A percentile compares a stretch with the other conserved stretches of the same genome.
Evolutionary conservation across 345 rosid genomes (phyloP).

Genomic region (Linum usitatissimum): DNA sequence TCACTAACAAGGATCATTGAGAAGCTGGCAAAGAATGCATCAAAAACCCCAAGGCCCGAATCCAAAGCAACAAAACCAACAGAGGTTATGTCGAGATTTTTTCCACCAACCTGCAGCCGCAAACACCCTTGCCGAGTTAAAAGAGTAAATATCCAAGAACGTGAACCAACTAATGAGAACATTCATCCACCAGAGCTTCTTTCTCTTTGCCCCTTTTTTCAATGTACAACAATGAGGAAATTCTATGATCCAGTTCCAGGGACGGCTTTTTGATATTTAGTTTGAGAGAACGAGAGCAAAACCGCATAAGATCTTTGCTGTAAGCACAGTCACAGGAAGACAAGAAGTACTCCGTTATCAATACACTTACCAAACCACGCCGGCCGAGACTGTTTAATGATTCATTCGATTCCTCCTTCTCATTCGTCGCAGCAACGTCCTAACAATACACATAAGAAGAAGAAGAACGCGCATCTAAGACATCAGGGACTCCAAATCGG

Average conservation of each 20-base stretch:
- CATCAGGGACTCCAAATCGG: neutral
- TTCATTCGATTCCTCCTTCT: conserved; percentile 35
- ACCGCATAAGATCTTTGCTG: neutral
- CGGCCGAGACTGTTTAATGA: conserved; percentile 71
- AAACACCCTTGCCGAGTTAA: neutral
- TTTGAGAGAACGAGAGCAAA: neutral
- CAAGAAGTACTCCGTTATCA: neutral
- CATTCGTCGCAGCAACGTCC: conserved; percentile 41
- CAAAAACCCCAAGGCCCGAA: conserved; percentile 73
- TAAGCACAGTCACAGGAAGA: neutral
- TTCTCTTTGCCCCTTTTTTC: neutral
- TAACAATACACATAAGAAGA: conserved; percentile 7
- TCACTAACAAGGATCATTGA: conserved; percentile 94
- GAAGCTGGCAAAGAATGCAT: conserved; percentile 84
- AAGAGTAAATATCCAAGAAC: neutral
- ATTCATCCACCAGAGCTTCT: neutral
- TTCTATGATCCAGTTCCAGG: neutral
- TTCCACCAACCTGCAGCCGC: conserved; percentile 36
- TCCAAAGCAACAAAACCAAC: conserved; percentile 38
- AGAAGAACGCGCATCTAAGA: neutral
- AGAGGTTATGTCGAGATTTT: conserved; percentile 28
- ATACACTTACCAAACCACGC: conserved; percentile 62
- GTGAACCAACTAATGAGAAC: neutral
- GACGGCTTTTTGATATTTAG: neutral
- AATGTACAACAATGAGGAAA: neutral